Evolutionary conservation across 305 asterid species (phyloP).

Genomic region (Fraxinus paxiana): DNA sequence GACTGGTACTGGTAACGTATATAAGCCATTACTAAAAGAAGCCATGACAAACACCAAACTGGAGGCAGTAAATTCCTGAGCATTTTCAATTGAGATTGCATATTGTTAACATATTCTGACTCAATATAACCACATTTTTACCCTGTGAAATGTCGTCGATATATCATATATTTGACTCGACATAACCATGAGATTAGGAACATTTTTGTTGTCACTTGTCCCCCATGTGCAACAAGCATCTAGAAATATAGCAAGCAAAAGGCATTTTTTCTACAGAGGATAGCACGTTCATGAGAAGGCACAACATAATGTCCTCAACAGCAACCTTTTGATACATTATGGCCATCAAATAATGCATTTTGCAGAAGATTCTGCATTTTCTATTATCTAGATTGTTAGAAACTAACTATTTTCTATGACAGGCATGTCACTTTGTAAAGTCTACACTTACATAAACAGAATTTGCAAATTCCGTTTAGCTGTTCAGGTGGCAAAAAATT

Average conservation of each 20-base stretch:
- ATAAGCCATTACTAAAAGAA: conserved; percentile 3
- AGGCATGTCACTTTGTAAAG: background rate
- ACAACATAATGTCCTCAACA: background rate
- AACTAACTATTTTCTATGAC: background rate
- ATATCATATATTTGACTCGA: background rate
- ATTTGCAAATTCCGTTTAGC: background rate
- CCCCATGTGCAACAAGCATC: background rate
- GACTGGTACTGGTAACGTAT: background rate
- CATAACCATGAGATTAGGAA: background rate
- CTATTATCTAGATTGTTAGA: background rate
- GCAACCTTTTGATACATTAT: background rate
- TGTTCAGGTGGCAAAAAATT: background rate
- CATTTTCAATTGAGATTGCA: background rate
- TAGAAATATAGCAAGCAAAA: background rate
- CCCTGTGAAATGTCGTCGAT: background rate
- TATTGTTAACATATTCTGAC: background rate
- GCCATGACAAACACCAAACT: background rate
- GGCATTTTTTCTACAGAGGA: background rate
- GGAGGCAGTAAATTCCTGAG: background rate
- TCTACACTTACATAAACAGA: background rate
- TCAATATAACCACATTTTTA: background rate
- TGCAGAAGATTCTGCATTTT: background rate
- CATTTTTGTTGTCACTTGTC: background rate
- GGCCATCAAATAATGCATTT: background rate
- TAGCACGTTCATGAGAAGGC: background rate